Conservation (phyloP, 1,284 basidiomycete genomes). For the Athelia psychrophila region DNA sequence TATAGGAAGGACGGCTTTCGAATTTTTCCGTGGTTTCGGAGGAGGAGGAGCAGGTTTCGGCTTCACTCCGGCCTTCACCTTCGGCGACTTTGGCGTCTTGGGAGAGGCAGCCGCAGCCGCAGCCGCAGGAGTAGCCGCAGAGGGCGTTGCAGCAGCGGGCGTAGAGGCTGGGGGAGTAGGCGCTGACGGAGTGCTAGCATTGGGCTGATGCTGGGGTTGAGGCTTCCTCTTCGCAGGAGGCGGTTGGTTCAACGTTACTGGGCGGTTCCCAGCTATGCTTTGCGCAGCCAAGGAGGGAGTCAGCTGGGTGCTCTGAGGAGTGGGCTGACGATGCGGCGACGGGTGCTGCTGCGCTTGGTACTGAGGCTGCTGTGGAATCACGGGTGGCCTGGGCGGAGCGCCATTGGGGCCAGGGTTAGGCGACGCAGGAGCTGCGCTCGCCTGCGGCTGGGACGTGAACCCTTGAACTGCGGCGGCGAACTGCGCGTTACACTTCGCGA, state of each 20-base stretch:
- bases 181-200: slow-evolving; percentile 3
- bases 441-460: slow-evolving; percentile 4
- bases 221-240: slow-evolving; percentile 22
- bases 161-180: slow-evolving; percentile 13
- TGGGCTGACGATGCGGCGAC: slow-evolving; percentile 6
- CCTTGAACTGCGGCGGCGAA: slow-evolving; percentile 28
- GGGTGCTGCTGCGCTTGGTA: slow-evolving; percentile 8
- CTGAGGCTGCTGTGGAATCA: slow-evolving; percentile 11
- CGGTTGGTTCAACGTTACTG: slow-evolving; percentile 24
- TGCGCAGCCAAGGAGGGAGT: background rate
- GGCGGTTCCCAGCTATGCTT: slow-evolving; percentile 14
- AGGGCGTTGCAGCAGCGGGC: slow-evolving; percentile 44
- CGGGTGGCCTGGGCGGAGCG: slow-evolving; percentile 7
- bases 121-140: slow-evolving; percentile 48
- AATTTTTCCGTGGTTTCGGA: slow-evolving; percentile 30
- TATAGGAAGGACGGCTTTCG: slow-evolving; percentile 20
- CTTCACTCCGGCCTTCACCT: slow-evolving; percentile 39
- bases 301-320: slow-evolving; percentile 8
- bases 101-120: slow-evolving; percentile 44
- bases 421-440: slow-evolving; percentile 9
- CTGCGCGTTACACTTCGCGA: slow-evolving; percentile 37
- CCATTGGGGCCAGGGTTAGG: slow-evolving; percentile 10
- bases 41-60: slow-evolving; percentile 34
- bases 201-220: background rate
- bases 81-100: slow-evolving; percentile 52